phyloP scores from a whole-genome alignment of 768 basidiomycete genomes.

The Gloeopeniophorella convolvens region DNA sequence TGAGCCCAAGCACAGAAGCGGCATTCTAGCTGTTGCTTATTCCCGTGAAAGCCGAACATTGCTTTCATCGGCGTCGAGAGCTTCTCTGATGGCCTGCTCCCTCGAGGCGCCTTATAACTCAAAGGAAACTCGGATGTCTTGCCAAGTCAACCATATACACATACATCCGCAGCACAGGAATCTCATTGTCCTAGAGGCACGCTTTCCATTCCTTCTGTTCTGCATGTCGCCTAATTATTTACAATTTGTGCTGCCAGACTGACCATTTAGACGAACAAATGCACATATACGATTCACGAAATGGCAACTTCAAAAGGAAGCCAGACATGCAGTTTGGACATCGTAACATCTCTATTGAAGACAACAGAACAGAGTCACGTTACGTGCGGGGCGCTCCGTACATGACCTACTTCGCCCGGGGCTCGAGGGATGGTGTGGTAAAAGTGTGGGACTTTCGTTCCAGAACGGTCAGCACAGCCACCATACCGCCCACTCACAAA shows the following conservation, averaged over 20 bases:
- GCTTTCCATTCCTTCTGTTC: conserved; percentile 21
- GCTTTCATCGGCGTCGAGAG: conserved; percentile 6
- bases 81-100: conserved; percentile 34
- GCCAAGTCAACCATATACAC: conserved; percentile 40
- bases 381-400: conserved; percentile 36
- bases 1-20: not conserved
- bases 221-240: conserved; percentile 15
- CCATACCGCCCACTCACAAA: conserved; percentile 14
- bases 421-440: conserved; percentile 39
- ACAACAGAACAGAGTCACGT: conserved; percentile 19
- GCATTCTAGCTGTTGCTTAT: no score
- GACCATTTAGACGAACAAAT: conserved; percentile 45
- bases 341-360: conserved; percentile 19
- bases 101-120: conserved; percentile 31
- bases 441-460: conserved; percentile 48
- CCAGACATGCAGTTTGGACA: conserved; percentile 42
- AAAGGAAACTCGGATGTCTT: conserved; percentile 31
- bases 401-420: conserved; percentile 39
- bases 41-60: not conserved
- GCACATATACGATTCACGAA: conserved; percentile 42
- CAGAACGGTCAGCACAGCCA: conserved; percentile 31
- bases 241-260: conserved; percentile 31
- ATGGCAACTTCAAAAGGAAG: conserved; percentile 32
- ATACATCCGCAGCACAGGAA: conserved; percentile 35
- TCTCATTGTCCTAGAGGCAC: conserved; percentile 43